A percentile compares a stretch with the other conserved stretches of the same genome.
phyloP scores from a whole-genome alignment of 2,329 filamentous ascomycete genomes.

The Botrytis paeoniae region DNA sequence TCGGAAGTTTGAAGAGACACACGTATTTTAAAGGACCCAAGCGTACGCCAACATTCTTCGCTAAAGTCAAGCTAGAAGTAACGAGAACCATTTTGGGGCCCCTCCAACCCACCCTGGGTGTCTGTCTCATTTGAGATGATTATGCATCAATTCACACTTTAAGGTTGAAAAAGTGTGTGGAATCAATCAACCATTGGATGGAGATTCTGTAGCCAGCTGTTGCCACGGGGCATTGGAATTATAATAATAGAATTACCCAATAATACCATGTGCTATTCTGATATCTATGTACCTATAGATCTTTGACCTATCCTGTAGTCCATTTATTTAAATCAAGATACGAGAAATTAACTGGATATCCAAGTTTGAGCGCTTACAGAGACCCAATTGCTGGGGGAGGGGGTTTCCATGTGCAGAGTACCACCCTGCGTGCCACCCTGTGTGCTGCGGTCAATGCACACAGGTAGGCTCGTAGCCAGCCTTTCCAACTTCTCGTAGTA shows the following conservation, averaged over 20 bases:
- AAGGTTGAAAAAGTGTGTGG: background rate
- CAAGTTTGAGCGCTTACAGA: background rate
- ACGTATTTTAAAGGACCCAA: background rate
- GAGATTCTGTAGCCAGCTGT: background rate
- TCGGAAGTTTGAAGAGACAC: background rate
- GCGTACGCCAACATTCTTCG: background rate
- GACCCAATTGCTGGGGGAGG: background rate
- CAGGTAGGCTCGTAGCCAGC: background rate
- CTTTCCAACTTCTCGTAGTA: conserved; percentile 11
- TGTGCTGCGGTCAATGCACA: background rate
- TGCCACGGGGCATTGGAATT: background rate
- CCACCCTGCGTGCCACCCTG: background rate
- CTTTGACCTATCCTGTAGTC: background rate
- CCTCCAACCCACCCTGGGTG: background rate
- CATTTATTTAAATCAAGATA: background rate
- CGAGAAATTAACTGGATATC: background rate
- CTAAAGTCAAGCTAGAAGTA: background rate
- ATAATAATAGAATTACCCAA: background rate
- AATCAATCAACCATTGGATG: background rate
- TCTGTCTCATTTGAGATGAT: background rate
- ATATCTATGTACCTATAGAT: background rate
- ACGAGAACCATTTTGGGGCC: background rate
- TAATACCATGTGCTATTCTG: background rate
- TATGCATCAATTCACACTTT: background rate
- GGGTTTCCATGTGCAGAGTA: background rate